Base-by-base conservation (phyloP, 306 rosid species). In the Cucumis melo region DNA sequence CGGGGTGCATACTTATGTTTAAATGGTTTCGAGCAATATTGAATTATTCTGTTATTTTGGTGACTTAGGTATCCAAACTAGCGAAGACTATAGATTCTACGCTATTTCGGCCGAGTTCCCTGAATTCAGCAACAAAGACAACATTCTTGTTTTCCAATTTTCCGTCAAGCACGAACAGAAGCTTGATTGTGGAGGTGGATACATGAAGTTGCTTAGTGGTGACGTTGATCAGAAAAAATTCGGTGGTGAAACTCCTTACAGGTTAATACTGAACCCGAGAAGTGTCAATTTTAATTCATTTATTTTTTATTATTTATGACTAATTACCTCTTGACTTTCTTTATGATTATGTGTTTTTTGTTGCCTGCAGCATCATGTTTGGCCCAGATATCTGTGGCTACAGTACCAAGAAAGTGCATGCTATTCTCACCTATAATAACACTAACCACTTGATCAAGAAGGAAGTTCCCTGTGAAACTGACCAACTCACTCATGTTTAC, bases 131-230 rank as follows among this genome's bases (percentile, higher is more conserved):
- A 95, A 95, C 74, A 95, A 95, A 87, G 99, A 88, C 34, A 89
- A 89, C 21, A 86, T 90, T 10, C 84, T 95, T 72, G 98, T 95
- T 32, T 95, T 95, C 82, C 99, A 95, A 77, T 95, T 95, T 80
- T 86, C 93, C 46, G 99, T 95, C 75, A 95, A 95, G 88, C 98
- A 95, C 66, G 99, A 95, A 62, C 99, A 95, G 85, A 95, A 95
- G 85, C 98, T 95, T 86, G 99, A 95, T 85, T 95, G 99, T 74
- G 99, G 99, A 84, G 99, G 98, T 83, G 99, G 99, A 74, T 95
- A 95, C 90, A 87, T 95, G 93, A 95, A 95, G 82, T 80, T 95
- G 80, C 91, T 95, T 70, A 90, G 96, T 9, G 96, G 96, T 13
- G 92, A 88, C 21, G 91, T 90, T 78, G 99, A 95, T 83, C 99